phyloP scores from a whole-genome alignment of 495 filamentous ascomycete genomes.

The Penicillium odoratum region DNA sequence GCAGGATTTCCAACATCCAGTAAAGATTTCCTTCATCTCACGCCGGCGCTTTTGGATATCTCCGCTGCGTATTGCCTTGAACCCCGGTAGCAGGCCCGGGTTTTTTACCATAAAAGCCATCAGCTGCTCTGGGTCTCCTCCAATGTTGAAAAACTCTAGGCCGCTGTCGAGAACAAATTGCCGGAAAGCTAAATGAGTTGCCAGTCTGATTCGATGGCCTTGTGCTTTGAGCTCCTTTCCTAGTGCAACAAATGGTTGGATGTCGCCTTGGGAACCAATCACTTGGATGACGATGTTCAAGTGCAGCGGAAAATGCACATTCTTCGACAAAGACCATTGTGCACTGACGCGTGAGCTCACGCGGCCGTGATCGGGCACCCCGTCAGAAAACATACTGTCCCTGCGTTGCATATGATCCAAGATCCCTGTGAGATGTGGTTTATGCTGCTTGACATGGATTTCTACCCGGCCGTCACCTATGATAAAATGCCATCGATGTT shows the following conservation, averaged over 20 bases:
- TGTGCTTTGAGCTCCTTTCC: conserved; percentile 49
- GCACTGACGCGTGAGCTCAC: too few relatives aligned
- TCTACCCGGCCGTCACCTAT: too few relatives aligned
- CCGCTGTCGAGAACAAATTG: conserved; percentile 52
- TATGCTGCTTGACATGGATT: too few relatives aligned
- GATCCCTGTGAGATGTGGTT: too few relatives aligned
- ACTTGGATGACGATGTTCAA: conserved; percentile 75
- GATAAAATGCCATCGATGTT: too few relatives aligned
- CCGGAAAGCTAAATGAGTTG: conserved; percentile 59
- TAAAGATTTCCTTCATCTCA: conserved; percentile 52
- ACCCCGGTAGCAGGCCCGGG: conserved; percentile 45
- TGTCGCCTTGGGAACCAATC: conserved; percentile 67
- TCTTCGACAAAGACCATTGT: too few relatives aligned
- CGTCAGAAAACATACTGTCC: too few relatives aligned
- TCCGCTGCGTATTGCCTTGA: conserved; percentile 39
- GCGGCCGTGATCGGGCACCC: too few relatives aligned
- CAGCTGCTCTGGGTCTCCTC: conserved; percentile 58
- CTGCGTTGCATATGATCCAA: too few relatives aligned
- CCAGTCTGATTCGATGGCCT: conserved; percentile 54
- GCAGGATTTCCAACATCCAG: conserved; percentile 50
- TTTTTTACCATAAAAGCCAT: conserved; percentile 60
- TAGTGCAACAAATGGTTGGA: conserved; percentile 65
- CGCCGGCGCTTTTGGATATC: conserved; percentile 41
- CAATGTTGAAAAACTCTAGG: conserved; percentile 57
- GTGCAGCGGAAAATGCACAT: not conserved